A percentile compares a stretch with the other conserved stretches of the same genome.
Conservation (phyloP, 139 green algal genomes). For the Nannochloris sp. region DNA sequence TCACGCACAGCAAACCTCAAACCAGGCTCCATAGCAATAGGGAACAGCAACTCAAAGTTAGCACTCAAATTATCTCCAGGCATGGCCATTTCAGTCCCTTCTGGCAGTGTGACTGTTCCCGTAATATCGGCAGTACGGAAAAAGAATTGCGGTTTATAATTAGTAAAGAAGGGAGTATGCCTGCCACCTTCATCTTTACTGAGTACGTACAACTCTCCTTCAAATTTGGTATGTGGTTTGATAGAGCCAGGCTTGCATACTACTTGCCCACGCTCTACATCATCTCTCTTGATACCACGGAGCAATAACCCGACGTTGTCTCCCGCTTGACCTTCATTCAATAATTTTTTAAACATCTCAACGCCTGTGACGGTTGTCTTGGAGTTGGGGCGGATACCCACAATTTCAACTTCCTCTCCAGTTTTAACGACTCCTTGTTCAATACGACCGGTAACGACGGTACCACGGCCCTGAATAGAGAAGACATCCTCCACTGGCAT, state of each 20-base stretch:
- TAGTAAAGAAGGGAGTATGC: constrained; percentile 97
- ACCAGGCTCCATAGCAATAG: constrained; percentile 74
- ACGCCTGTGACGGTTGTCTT: constrained; percentile 90
- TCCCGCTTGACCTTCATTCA: constrained; percentile 87
- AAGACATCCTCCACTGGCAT: constrained; percentile 99
- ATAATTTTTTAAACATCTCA: constrained; percentile 99
- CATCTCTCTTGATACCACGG: constrained; percentile 90
- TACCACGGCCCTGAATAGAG: constrained; percentile 90
- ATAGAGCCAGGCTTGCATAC: constrained; percentile 79
- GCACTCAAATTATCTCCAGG: constrained; percentile 92
- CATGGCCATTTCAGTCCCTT: constrained; percentile 95
- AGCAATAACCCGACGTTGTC: constrained; percentile 97
- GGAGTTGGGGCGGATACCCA: constrained; percentile 70
- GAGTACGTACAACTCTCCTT: constrained; percentile 90
- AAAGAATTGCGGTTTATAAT: constrained; percentile 98
- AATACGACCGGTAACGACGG: constrained; percentile 88
- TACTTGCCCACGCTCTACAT: constrained; percentile 87
- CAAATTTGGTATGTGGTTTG: constrained; percentile 69
- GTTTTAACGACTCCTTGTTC: constrained; percentile 91
- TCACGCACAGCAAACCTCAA: constrained; percentile 95
- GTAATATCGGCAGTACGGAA: constrained; percentile 94
- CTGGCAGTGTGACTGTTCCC: constrained; percentile 73
- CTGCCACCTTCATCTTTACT: constrained; percentile 97
- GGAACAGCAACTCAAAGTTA: constrained; percentile 77
- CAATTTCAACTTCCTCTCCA: constrained; percentile 91